Percentiles rank a stretch among this genome's conserved stretches.
Evolutionary conservation across 2,329 filamentous ascomycete genomes (phyloP).

Genomic region (Botryosphaeria agaves): DNA sequence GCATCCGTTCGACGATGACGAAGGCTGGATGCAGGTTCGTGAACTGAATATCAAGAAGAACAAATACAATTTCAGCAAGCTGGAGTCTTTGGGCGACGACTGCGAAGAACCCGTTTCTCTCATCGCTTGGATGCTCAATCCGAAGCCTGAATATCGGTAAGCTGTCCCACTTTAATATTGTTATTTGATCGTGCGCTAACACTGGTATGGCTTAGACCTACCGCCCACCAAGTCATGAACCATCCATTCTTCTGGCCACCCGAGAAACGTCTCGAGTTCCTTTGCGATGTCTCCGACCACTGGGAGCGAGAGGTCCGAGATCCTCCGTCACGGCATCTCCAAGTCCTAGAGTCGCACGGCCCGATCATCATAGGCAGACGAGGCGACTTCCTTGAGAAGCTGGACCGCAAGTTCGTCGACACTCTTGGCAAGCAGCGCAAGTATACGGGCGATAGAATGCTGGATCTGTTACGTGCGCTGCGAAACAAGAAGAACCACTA

Average conservation of each 20-base stretch:
- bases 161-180: conserved; percentile 5
- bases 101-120: conserved; percentile 77
- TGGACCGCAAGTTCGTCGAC: conserved; percentile 73
- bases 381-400: conserved; percentile 57
- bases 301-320: conserved; percentile 87
- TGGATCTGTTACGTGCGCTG: conserved; percentile 76
- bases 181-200: background rate
- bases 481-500: conserved; percentile 97
- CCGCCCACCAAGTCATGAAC: conserved; percentile 62
- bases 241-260: conserved; percentile 95
- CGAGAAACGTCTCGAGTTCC: conserved; percentile 75
- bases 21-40: conserved; percentile 66
- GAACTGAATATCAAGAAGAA: conserved; percentile 96
- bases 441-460: conserved; percentile 67
- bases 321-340: conserved; percentile 53
- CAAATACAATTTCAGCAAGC: conserved; percentile 50
- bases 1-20: conserved; percentile 88
- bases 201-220: conserved; percentile 42
- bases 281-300: conserved; percentile 93
- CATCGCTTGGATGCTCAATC: conserved; percentile 61
- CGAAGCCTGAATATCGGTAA: conserved; percentile 42
- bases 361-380: conserved; percentile 29
- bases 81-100: conserved; percentile 66
- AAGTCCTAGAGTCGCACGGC: conserved; percentile 35
- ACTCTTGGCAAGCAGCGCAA: conserved; percentile 88